Conservation (phyloP, 2,329 filamentous ascomycete genomes). For the Coleophoma crateriformis region DNA sequence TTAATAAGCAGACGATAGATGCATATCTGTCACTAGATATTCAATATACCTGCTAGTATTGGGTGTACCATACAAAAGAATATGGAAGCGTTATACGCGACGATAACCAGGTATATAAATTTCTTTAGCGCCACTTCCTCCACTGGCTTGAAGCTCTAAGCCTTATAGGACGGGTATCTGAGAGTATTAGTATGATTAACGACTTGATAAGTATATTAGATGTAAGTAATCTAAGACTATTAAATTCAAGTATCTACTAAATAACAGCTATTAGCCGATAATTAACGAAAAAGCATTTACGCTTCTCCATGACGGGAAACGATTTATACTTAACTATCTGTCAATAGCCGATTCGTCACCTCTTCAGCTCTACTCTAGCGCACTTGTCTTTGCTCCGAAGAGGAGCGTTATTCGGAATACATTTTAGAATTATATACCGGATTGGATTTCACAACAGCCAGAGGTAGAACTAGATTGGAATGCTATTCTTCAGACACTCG, state of each 20-base stretch:
- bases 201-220: neutral
- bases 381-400: constrained; percentile 25
- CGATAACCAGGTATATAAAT: constrained; percentile 22
- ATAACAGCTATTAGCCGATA: no score
- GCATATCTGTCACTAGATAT: constrained; percentile 21
- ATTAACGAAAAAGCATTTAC: no score
- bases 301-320: no score
- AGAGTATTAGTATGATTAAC: constrained; percentile 1
- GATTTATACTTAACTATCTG: no score
- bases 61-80: constrained; percentile 28
- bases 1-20: constrained; percentile 17
- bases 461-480: constrained; percentile 3
- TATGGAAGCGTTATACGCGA: constrained; percentile 22
- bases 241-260: no score
- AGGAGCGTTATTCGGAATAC: constrained; percentile 18
- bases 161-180: neutral
- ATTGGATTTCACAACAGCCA: constrained; percentile 5
- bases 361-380: constrained; percentile 27
- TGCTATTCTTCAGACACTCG: constrained; percentile 2
- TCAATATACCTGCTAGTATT: constrained; percentile 36
- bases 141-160: constrained; percentile 16
- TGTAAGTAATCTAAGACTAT: no score
- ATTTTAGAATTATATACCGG: constrained; percentile 10
- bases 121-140: constrained; percentile 32
- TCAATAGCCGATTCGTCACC: constrained; percentile 18